phyloP scores from a whole-genome alignment of 495 filamentous ascomycete species.

The Aspergillus nanangensis region DNA sequence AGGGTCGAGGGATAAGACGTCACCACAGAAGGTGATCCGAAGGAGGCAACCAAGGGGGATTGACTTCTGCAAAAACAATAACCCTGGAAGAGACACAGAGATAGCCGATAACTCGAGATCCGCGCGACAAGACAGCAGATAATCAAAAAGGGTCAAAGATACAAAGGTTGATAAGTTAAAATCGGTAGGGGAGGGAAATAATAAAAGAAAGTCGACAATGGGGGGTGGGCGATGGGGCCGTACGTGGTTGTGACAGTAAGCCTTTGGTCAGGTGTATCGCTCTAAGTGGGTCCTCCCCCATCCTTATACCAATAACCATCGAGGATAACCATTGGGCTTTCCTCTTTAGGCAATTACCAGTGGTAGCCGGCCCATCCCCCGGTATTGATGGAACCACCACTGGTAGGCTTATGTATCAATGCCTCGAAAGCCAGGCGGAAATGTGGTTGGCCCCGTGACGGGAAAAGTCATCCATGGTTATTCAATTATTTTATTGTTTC shows the following conservation, averaged over 20 bases:
- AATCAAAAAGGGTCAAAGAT: constrained; percentile 9
- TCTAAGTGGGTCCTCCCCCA: too few species aligned
- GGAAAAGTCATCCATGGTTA: background rate
- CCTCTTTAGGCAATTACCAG: background rate
- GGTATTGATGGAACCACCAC: constrained; percentile 10
- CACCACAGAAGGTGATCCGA: constrained; percentile 9
- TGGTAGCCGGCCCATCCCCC: constrained; percentile 16
- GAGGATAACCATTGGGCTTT: background rate
- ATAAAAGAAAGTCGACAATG: constrained; percentile 3
- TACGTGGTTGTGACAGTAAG: constrained; percentile 7
- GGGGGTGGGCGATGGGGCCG: constrained; percentile 8
- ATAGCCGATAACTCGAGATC: too few species aligned
- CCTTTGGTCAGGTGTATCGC: constrained; percentile 5
- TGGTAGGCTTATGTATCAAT: constrained; percentile 2
- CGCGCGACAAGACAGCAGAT: constrained; percentile 10
- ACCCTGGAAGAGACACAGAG: constrained; percentile 5
- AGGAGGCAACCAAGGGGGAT: constrained; percentile 7
- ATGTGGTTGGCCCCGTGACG: constrained; percentile 14
- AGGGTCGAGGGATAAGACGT: constrained; percentile 16
- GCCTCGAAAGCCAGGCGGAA: background rate
- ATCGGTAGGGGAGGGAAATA: constrained; percentile 16
- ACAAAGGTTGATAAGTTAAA: constrained; percentile 5
- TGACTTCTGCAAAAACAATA: constrained; percentile 3
- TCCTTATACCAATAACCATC: too few species aligned
- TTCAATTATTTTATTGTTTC: too few species aligned